Evolutionary conservation across 2,329 filamentous ascomycete genomes (phyloP).

Genomic region (Neofusicoccum cordaticola): DNA sequence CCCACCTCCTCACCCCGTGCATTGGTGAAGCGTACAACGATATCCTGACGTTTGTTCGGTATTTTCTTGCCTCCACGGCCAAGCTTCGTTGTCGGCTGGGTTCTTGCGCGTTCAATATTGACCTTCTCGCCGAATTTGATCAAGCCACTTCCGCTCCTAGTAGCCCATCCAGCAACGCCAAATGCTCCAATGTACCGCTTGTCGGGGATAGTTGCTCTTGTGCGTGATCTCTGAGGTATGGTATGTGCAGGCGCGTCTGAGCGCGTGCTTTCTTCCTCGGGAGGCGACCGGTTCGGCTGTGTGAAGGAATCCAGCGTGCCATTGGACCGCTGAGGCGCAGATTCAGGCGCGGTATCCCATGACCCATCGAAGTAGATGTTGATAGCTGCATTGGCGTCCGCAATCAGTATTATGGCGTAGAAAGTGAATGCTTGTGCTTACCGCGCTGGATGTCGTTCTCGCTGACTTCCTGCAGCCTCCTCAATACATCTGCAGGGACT

Average conservation of each 20-base stretch:
- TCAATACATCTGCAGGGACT: constrained; percentile 44
- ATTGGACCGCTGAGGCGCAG: not conserved
- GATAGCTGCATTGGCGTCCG: constrained; percentile 44
- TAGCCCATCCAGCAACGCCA: constrained; percentile 89
- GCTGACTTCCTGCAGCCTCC: constrained; percentile 49
- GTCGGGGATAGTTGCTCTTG: constrained; percentile 47
- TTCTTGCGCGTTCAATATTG: constrained; percentile 80
- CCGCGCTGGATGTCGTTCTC: constrained; percentile 54
- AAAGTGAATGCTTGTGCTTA: constrained; percentile 20
- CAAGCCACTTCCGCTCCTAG: constrained; percentile 72
- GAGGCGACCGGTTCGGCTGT: constrained; percentile 5
- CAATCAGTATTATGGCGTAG: not conserved
- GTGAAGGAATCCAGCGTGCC: not conserved
- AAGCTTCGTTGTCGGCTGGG: constrained; percentile 54
- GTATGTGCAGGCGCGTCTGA: constrained; percentile 17
- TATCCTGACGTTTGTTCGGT: constrained; percentile 66
- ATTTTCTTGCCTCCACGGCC: constrained; percentile 41
- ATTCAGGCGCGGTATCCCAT: constrained; percentile 45
- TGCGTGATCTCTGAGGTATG: not conserved
- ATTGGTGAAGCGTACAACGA: constrained; percentile 90
- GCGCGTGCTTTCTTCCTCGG: constrained; percentile 20
- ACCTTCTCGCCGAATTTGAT: constrained; percentile 80
- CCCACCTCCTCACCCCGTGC: constrained; percentile 77
- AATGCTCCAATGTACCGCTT: constrained; percentile 85
- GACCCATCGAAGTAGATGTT: constrained; percentile 65